A percentile compares a stretch with the other conserved stretches of the same genome.
These are phyloP conservation scores for Cystodermella granulosa DNA, from an alignment of 1,284 basidiomycete genomes.

Conservation along the genomic window DNA sequence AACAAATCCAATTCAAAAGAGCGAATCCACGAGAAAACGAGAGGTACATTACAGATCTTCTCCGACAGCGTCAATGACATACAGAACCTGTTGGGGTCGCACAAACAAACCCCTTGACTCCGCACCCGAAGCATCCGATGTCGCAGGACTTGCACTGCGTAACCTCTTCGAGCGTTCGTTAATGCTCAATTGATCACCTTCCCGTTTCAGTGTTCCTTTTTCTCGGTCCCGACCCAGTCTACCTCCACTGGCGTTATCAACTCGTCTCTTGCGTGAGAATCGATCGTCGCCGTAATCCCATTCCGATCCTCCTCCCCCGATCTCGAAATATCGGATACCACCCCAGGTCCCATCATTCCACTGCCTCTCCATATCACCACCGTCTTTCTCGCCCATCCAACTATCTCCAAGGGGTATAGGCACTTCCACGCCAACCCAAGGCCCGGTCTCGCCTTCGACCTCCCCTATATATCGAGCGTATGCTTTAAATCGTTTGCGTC, in stretches of 20 bases:
- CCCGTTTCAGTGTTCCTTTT: slow-evolving; percentile 48
- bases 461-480: slow-evolving; percentile 85
- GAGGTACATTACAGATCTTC: slow-evolving; percentile 38
- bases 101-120: slow-evolving; percentile 75
- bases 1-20: neutral
- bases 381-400: slow-evolving; percentile 39
- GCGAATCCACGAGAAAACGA: neutral
- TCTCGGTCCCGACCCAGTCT: slow-evolving; percentile 22
- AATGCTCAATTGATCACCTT: slow-evolving; percentile 57
- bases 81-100: slow-evolving; percentile 73
- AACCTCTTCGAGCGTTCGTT: slow-evolving; percentile 59
- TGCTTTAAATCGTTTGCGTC: slow-evolving; percentile 78
- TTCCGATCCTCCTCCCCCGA: slow-evolving; percentile 50
- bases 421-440: slow-evolving; percentile 91
- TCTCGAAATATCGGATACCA: slow-evolving; percentile 77
- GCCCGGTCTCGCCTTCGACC: slow-evolving; percentile 70
- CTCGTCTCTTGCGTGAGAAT: slow-evolving; percentile 44
- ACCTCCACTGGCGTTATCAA: slow-evolving; percentile 44
- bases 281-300: slow-evolving; percentile 54
- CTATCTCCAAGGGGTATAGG: slow-evolving; percentile 52
- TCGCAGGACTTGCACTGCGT: slow-evolving; percentile 64
- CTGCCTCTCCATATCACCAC: slow-evolving; percentile 41
- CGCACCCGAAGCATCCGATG: slow-evolving; percentile 55
- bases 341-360: slow-evolving; percentile 82
- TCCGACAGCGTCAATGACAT: slow-evolving; percentile 69